Conservation (phyloP, 176 grass and related monocot genomes). For the Phoenix dactylifera region DNA sequence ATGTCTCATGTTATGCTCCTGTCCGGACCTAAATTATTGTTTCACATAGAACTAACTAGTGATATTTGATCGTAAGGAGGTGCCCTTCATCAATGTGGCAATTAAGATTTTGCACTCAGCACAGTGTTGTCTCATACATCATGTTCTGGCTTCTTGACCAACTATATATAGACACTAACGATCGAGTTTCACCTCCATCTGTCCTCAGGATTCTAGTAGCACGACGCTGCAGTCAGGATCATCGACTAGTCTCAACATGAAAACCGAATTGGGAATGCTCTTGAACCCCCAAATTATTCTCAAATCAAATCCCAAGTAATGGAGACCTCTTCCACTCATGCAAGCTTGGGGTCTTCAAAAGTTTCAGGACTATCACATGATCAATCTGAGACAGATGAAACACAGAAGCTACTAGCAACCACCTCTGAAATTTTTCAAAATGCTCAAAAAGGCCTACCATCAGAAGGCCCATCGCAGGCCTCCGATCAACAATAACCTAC, state of each 20-base stretch:
- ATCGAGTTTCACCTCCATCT: not conserved
- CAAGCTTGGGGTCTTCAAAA: not conserved
- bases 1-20: no score
- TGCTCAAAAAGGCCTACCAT: constrained; percentile 12
- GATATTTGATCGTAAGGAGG: no score
- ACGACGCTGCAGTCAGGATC: not conserved
- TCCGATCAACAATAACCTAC: no score
- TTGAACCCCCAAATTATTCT: not conserved
- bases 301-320: constrained; percentile 1
- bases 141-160: not conserved
- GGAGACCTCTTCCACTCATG: not conserved
- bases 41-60: no score
- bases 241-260: not conserved
- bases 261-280: constrained; percentile 2
- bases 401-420: constrained; percentile 4
- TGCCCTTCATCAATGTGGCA: no score
- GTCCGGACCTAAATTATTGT: no score
- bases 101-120: no score
- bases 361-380: constrained; percentile 2
- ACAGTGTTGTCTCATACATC: no score
- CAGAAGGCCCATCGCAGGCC: no score
- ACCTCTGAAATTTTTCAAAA: not conserved
- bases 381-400: not conserved
- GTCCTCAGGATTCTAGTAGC: not conserved
- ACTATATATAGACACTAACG: not conserved